These are phyloP conservation scores for Aspergillus panamensis DNA, from an alignment of 495 filamentous ascomycete species.

Conservation along the genomic window DNA sequence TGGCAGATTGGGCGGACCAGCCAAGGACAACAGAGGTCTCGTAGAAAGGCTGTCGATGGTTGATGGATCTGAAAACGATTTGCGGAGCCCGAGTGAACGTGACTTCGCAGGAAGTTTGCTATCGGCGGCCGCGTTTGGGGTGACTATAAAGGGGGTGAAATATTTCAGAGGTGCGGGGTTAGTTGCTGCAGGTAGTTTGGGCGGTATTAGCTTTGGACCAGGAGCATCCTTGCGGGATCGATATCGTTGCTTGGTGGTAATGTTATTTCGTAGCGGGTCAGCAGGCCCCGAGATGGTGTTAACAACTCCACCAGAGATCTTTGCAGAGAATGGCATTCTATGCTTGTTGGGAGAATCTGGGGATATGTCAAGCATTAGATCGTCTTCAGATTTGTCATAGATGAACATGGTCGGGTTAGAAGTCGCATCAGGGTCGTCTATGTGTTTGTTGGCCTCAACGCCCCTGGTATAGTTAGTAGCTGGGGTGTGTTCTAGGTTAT, in stretches of 20 bases:
- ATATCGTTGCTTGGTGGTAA: background rate
- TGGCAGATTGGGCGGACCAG: conserved; percentile 21
- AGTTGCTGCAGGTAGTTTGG: background rate
- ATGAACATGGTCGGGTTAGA: conserved; percentile 33
- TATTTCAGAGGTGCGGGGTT: background rate
- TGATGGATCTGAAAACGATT: conserved; percentile 38
- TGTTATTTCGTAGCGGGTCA: background rate
- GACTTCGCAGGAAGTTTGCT: conserved; percentile 6
- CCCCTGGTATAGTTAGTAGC: conserved; percentile 17
- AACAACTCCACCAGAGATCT: background rate
- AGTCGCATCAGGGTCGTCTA: background rate
- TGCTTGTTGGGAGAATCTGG: background rate
- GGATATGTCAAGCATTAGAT: background rate
- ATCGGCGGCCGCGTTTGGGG: background rate
- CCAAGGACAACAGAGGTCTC: conserved; percentile 15
- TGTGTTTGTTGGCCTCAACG: background rate
- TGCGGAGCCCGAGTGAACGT: conserved; percentile 28
- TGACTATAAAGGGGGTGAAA: background rate
- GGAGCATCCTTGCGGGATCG: background rate
- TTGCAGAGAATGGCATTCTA: background rate
- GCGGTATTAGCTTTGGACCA: background rate
- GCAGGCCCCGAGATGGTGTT: background rate
- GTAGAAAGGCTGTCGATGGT: conserved; percentile 16
- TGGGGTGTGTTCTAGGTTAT: background rate
- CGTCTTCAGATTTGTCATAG: conserved; percentile 31